Evolutionary conservation across 495 filamentous ascomycete species (phyloP).

Genomic region (Collariella sp.): DNA sequence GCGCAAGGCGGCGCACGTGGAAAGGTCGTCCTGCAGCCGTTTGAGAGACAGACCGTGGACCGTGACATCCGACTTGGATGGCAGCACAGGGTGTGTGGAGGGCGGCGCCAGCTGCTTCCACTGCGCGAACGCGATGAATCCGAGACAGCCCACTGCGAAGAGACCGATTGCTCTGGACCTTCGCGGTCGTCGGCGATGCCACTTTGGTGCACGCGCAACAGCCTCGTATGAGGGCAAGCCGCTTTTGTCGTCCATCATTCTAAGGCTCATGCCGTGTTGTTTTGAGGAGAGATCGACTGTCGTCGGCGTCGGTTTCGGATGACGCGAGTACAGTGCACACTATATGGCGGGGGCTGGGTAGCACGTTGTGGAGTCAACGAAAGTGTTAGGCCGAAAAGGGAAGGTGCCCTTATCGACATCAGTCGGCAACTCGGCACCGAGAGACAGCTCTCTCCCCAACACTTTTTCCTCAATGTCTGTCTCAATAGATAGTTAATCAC

Average conservation of each 20-base stretch:
- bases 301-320: too few species aligned
- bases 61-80: slow-evolving; percentile 11
- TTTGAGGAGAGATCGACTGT: too few species aligned
- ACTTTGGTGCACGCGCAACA: slow-evolving; percentile 2
- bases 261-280: background rate
- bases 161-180: slow-evolving; percentile 29
- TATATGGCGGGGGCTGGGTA: background rate
- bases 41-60: slow-evolving; percentile 28
- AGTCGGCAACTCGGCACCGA: too few species aligned
- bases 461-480: too few species aligned
- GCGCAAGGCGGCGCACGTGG: slow-evolving; percentile 31
- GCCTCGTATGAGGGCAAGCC: slow-evolving; percentile 19
- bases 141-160: slow-evolving; percentile 30
- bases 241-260: slow-evolving; percentile 21
- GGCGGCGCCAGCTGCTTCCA: slow-evolving; percentile 36
- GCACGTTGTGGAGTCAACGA: background rate
- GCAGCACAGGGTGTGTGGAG: background rate
- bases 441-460: too few species aligned
- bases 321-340: background rate
- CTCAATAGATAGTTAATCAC: too few species aligned
- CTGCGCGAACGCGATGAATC: slow-evolving; percentile 41
- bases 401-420: too few species aligned
- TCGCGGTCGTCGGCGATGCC: slow-evolving; percentile 22
- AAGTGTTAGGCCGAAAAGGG: background rate
- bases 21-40: slow-evolving; percentile 33